Percentiles rank a stretch among this genome's conserved stretches.
phyloP scores from a whole-genome alignment of 2,329 filamentous ascomycete species.

The Chrysoporthe austroafricana region DNA sequence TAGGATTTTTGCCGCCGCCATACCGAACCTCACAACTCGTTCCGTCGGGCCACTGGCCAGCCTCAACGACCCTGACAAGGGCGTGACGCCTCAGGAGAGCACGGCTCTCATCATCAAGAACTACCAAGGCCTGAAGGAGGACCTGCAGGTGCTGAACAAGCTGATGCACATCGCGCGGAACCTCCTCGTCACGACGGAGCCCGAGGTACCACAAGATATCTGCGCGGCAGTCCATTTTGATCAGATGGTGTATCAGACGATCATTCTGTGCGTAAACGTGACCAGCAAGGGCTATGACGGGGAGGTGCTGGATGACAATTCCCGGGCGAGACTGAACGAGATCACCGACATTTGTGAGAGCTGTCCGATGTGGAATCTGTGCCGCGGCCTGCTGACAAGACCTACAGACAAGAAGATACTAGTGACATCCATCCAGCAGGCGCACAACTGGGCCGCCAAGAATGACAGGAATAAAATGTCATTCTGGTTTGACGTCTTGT shows the following conservation, averaged over 20 bases:
- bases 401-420: slow-evolving; percentile 66
- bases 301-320: slow-evolving; percentile 62
- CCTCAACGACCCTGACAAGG: slow-evolving; percentile 57
- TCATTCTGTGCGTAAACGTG: slow-evolving; percentile 68
- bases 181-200: slow-evolving; percentile 65
- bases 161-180: slow-evolving; percentile 70
- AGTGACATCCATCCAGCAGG: slow-evolving; percentile 67
- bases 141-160: slow-evolving; percentile 66
- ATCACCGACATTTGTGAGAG: slow-evolving; percentile 66
- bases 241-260: slow-evolving; percentile 67
- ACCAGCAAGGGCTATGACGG: slow-evolving; percentile 70
- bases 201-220: slow-evolving; percentile 67
- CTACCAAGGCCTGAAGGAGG: slow-evolving; percentile 62
- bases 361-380: slow-evolving; percentile 16
- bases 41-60: slow-evolving; percentile 61
- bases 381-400: slow-evolving; percentile 30
- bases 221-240: slow-evolving; percentile 68
- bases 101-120: slow-evolving; percentile 67
- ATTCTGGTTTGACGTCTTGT: slow-evolving; percentile 69
- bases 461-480: slow-evolving; percentile 72
- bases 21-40: slow-evolving; percentile 62
- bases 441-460: slow-evolving; percentile 71
- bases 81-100: slow-evolving; percentile 64
- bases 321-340: slow-evolving; percentile 61
- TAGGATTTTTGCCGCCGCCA: slow-evolving; percentile 63